Percentiles rank a stretch among this genome's conserved stretches.
Conservation (phyloP, 768 basidiomycete species). For the Daedaleopsis nitida region DNA sequence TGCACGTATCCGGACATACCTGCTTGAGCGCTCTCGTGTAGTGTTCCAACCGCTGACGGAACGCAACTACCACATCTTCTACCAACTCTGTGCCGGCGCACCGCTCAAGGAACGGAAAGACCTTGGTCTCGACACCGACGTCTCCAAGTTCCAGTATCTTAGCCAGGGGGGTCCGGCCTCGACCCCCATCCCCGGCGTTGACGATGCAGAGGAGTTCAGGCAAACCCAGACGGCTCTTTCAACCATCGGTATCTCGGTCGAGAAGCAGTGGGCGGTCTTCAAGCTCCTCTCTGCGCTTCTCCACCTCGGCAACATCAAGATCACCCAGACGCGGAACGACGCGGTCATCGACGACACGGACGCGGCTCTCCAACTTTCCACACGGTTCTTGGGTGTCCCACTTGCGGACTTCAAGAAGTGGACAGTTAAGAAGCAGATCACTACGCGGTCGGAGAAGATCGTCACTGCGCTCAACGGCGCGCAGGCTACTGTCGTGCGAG, state of each 20-base stretch:
- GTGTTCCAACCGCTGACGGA: slow-evolving; percentile 97
- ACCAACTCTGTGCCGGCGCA: slow-evolving; percentile 96
- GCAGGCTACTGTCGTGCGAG: slow-evolving; percentile 92
- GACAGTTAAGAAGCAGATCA: slow-evolving; percentile 97
- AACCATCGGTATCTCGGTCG: slow-evolving; percentile 96
- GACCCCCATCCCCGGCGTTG: slow-evolving; percentile 87
- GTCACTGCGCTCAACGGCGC: slow-evolving; percentile 81
- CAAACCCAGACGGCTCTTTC: slow-evolving; percentile 92
- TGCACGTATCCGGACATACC: slow-evolving; percentile 97
- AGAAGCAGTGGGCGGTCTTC: slow-evolving; percentile 98
- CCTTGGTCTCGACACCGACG: slow-evolving; percentile 83
- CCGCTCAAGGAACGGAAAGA: slow-evolving; percentile 95
- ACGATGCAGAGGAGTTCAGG: slow-evolving; percentile 95
- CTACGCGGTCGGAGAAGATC: slow-evolving; percentile 94
- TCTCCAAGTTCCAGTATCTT: slow-evolving; percentile 87
- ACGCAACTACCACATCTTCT: slow-evolving; percentile 99
- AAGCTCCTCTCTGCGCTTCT: slow-evolving; percentile 89
- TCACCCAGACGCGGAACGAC: slow-evolving; percentile 79
- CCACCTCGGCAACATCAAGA: slow-evolving; percentile 97
- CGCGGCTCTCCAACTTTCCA: slow-evolving; percentile 74
- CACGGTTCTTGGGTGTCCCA: slow-evolving; percentile 88
- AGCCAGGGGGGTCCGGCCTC: slow-evolving; percentile 91
- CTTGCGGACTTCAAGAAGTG: slow-evolving; percentile 96
- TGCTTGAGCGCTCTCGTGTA: slow-evolving; percentile 94
- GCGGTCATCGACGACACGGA: slow-evolving; percentile 85